These are phyloP conservation scores for Arthrobotrys sphaeroides DNA, from an alignment of 2,329 filamentous ascomycete species.

Conservation along the genomic window DNA sequence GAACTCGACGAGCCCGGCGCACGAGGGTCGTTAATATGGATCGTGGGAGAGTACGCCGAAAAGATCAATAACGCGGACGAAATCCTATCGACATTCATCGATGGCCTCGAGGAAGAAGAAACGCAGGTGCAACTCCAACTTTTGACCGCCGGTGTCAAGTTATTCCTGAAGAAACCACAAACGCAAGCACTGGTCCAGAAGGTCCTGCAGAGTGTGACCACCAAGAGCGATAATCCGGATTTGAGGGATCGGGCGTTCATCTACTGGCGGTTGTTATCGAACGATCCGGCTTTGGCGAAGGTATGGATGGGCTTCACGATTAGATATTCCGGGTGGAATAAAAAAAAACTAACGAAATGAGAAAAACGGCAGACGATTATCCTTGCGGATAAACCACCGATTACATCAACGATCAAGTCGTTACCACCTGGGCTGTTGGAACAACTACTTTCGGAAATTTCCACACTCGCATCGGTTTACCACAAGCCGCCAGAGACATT, in stretches of 20 bases:
- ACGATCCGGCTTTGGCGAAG: conserved; percentile 89
- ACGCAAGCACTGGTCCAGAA: conserved; percentile 92
- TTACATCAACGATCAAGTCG: conserved; percentile 91
- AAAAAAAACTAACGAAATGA: conserved; percentile 24
- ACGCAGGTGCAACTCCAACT: conserved; percentile 99
- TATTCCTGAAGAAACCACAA: conserved; percentile 96
- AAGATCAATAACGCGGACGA: conserved; percentile 99
- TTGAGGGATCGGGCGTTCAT: conserved; percentile 97
- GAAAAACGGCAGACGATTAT: conserved; percentile 75
- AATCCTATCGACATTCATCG: conserved; percentile 88
- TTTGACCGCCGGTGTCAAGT: conserved; percentile 93
- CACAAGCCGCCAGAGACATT: conserved; percentile 99
- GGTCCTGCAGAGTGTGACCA: conserved; percentile 89
- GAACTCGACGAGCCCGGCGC: conserved; percentile 95
- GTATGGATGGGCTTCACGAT: too few species aligned
- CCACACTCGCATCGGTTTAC: conserved; percentile 94
- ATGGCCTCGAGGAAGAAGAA: conserved; percentile 94
- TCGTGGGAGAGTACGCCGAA: conserved; percentile 97
- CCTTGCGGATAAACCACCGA: conserved; percentile 91
- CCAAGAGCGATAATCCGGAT: conserved; percentile 96
- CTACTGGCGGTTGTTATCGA: conserved; percentile 96
- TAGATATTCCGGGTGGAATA: background rate
- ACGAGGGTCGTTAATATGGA: conserved; percentile 93
- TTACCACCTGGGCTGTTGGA: conserved; percentile 85
- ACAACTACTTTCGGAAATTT: conserved; percentile 88